Base-by-base conservation (phyloP, 1,284 basidiomycete genomes). In the Volvariella surrecta region DNA sequence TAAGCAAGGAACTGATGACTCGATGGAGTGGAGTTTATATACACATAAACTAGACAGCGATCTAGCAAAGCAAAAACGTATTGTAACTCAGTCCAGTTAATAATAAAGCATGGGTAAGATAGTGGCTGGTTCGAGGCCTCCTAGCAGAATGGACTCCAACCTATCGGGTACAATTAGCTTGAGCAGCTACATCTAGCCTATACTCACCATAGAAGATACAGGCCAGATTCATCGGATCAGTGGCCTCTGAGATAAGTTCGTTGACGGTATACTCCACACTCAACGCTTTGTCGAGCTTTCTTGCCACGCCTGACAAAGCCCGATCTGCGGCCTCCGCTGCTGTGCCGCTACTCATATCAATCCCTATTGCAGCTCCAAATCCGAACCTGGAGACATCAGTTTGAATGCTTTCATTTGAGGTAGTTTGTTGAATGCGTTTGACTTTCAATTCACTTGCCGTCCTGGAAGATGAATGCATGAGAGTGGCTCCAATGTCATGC, bases 211-310 rank as follows among this genome's bases (percentile, higher is more conserved):
- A 54, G 56, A 77, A 99, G 55, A 98, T 92, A 19, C 71, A 74
- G 1, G 81, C 83, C 24, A 98, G 64, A 59, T 92, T 89, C 30
- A 68, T 67, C 0, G 71, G 61, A 58, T 95, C 88, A 32, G 81
- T 89, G 31, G 95, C 95, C 58, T 93, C 82, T 18, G 89, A 82
- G 46, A 98, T 87, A 31, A 99, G 75, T 59, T 93, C 85, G 63
- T 96, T 97, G 48, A 99, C 91, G 2, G 85, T 89, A 54, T 89
- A 93, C 60, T 96, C 89, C 28, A 95, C 86, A 55, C 89, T 95
- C 51, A 97, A 68, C 9, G 81, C 74, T 50, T 79, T 82, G 55
- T 90, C 82, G 31, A 99, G 69, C 63, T 98, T 98, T 35, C 77
- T 69, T 9, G 77, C 68, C 30, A 96, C 91, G 21, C 79, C 74